A percentile compares a stretch with the other conserved stretches of the same genome.
Evolutionary conservation across 2,329 filamentous ascomycete species (phyloP).

Genomic region (Ceratocystis huliohia): DNA sequence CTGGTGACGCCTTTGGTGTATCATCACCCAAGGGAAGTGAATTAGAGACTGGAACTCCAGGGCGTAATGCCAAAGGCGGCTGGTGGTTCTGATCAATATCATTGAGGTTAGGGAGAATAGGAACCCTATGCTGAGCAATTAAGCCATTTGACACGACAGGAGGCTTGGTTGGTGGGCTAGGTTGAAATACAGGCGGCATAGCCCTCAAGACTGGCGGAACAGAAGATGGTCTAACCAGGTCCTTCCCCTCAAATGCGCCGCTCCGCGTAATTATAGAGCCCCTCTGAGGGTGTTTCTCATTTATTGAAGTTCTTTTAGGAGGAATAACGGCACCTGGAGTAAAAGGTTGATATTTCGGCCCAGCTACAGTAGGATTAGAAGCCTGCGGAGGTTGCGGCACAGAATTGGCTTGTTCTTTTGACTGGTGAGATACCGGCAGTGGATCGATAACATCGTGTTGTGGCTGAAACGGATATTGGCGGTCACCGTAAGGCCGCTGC

Average conservation of each 20-base stretch:
- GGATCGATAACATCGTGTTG: neutral
- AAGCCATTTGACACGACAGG: neutral
- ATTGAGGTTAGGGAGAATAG: neutral
- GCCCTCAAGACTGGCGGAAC: neutral
- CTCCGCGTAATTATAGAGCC: neutral
- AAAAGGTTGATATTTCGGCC: constrained; percentile 15
- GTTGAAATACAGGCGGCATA: neutral
- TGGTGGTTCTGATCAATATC: neutral
- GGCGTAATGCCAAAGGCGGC: constrained; percentile 10
- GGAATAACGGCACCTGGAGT: neutral
- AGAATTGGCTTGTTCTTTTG: neutral
- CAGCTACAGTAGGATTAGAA: neutral
- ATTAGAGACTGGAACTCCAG: constrained; percentile 7
- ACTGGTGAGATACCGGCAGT: neutral
- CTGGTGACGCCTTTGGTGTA: neutral
- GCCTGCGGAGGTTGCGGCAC: neutral
- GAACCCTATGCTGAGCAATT: neutral
- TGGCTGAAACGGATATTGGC: constrained; percentile 22
- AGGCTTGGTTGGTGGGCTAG: neutral
- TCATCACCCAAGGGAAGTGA: neutral
- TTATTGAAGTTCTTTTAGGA: neutral
- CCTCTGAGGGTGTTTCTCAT: neutral
- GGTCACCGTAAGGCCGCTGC: constrained; percentile 12
- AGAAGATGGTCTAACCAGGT: neutral
- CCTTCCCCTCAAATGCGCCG: neutral